Conservation (phyloP, 306 rosid species). For the Macrotyloma uniflorum region DNA sequence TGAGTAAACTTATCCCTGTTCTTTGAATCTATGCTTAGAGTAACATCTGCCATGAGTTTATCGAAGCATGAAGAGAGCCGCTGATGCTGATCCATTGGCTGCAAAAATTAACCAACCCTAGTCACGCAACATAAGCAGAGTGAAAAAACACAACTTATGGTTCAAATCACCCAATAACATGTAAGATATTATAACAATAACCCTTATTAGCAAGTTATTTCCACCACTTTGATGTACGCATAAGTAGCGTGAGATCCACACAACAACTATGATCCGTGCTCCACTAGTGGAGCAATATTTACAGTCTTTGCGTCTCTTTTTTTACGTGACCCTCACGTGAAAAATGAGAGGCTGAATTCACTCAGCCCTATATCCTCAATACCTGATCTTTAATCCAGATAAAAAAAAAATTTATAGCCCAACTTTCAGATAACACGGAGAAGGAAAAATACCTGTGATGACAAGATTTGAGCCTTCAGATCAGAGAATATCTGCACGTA, state of each 20-base stretch:
- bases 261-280: slow-evolving; percentile 1
- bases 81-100: slow-evolving; percentile 59
- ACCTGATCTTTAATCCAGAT: neutral
- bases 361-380: slow-evolving; percentile 26
- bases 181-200: neutral
- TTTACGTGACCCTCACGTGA: neutral
- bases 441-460: slow-evolving; percentile 53
- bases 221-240: neutral
- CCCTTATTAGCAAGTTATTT: neutral
- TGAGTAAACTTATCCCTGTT: slow-evolving; percentile 64
- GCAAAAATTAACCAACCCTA: slow-evolving; percentile 30
- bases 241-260: neutral
- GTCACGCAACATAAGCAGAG: slow-evolving; percentile 4
- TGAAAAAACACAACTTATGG: neutral
- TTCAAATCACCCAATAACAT: neutral
- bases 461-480: slow-evolving; percentile 54
- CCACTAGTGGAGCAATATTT: neutral
- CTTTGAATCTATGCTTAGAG: slow-evolving; percentile 52
- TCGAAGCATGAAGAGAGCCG: slow-evolving; percentile 58
- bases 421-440: slow-evolving; percentile 13
- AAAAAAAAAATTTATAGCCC: neutral
- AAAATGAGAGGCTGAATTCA: neutral
- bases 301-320: neutral
- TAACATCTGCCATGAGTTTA: slow-evolving; percentile 56
- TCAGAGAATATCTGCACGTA: slow-evolving; percentile 55